Conservation (phyloP, 192 early-diverging fungal genomes). For the Gamsiella multidivaricata region DNA sequence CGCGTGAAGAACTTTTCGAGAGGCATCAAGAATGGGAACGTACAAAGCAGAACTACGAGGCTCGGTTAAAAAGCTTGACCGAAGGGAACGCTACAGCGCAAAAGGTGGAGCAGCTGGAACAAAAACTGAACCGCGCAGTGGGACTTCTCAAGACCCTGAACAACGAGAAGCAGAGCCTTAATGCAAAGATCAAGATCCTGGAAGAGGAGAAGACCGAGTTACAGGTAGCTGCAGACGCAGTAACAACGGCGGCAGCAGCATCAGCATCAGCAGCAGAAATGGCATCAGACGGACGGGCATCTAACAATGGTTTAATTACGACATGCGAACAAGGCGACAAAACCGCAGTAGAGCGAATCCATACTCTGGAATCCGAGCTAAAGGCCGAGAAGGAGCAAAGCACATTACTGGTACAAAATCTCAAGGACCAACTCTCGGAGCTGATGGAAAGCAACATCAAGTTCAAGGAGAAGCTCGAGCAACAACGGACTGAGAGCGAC, state of each 20-base stretch:
- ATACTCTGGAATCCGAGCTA: constrained; percentile 11
- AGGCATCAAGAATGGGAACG: constrained; percentile 46
- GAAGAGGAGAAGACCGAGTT: constrained; percentile 14
- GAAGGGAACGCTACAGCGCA: constrained; percentile 39
- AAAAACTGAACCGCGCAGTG: constrained; percentile 26
- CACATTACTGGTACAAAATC: constrained; percentile 2
- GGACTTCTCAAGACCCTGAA: constrained; percentile 27
- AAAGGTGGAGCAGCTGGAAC: constrained; percentile 40
- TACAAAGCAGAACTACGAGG: constrained; percentile 40
- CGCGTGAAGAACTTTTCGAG: constrained; percentile 21
- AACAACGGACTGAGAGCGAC: constrained; percentile 26
- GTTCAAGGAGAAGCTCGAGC: constrained; percentile 18
- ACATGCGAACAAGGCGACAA: not conserved
- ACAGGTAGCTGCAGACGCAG: constrained; percentile 5
- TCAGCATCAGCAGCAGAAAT: not conserved
- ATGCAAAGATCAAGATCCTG: constrained; percentile 4
- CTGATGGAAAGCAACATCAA: constrained; percentile 16
- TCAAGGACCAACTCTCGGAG: constrained; percentile 23
- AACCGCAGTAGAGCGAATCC: not conserved
- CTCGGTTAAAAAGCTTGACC: constrained; percentile 30
- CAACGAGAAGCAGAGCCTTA: constrained; percentile 30
- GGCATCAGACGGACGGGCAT: not conserved
- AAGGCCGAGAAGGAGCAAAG: constrained; percentile 22
- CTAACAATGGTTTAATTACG: not conserved
- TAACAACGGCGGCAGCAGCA: constrained; percentile 3